Evolutionary conservation across 176 grass and related monocot genomes (phyloP).

Genomic region (Avena atlantica): DNA sequence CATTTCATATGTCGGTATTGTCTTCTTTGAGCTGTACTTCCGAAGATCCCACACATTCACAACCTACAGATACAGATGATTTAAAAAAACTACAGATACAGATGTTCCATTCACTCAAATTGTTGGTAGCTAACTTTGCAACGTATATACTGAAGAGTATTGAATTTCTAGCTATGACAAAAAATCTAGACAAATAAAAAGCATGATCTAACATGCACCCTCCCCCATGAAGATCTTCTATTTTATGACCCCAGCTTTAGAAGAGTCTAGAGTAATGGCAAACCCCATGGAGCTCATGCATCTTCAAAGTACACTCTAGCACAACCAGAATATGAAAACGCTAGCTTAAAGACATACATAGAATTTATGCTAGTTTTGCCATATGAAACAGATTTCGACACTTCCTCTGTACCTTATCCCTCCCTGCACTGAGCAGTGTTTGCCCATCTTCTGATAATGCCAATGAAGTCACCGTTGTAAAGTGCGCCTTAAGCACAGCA

Average conservation of each 20-base stretch:
- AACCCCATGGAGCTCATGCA: slow-evolving; percentile 26
- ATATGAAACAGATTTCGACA: not conserved
- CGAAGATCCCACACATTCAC: slow-evolving; percentile 81
- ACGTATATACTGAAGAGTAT: slow-evolving; percentile 11
- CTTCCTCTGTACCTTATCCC: slow-evolving; percentile 70
- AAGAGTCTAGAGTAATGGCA: not conserved
- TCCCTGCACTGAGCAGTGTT: slow-evolving; percentile 85
- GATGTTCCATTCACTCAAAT: slow-evolving; percentile 28
- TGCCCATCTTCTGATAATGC: slow-evolving; percentile 78
- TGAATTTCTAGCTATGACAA: slow-evolving; percentile 15
- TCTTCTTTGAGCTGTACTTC: slow-evolving; percentile 82
- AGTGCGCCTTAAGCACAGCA: slow-evolving; percentile 78
- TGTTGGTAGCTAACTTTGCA: slow-evolving; percentile 6
- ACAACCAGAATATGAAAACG: slow-evolving; percentile 10
- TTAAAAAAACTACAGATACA: slow-evolving; percentile 25
- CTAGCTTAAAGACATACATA: slow-evolving; percentile 20
- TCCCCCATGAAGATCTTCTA: not conserved
- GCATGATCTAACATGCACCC: not conserved
- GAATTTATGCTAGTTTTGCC: not conserved
- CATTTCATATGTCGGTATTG: slow-evolving; percentile 88
- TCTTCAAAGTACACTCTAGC: not conserved
- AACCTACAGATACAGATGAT: slow-evolving; percentile 61
- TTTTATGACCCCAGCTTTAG: not conserved
- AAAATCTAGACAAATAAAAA: not conserved
- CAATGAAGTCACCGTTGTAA: slow-evolving; percentile 82